Evolutionary conservation across 352 stramenopile genomes (phyloP), one percentile per base, ranked within the genome.

Genomic region (Blastocystis sp.): DNA sequence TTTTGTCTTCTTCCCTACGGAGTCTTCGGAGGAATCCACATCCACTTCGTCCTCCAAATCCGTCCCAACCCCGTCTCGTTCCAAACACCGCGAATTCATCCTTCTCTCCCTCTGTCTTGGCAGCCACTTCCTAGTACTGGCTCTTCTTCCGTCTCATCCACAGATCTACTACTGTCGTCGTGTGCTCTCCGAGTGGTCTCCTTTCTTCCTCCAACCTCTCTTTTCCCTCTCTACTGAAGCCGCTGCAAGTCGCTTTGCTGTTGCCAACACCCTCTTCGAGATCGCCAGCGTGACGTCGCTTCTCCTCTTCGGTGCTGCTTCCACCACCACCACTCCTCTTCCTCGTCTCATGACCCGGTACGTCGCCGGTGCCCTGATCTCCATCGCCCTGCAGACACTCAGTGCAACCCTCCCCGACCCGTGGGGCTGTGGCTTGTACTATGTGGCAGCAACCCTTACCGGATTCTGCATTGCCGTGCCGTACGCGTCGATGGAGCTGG

Each of bases 81-180:
- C 69, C 5, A 7, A 19, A 34, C 10, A n/a, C 17, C 23, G 40
- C 2, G 69, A 79, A 41, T 61, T 61, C 10, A 28, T 79, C 19
- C 34, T 40, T 11, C 34, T 79, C 43, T 19, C 5, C 23, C 23
- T 79, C 45, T 79, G 45, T 19, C 17, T 79, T 5, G 5, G 3
- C 11, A 28, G 21, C 0, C 43, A 79, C 17, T 79, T 79, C 43
- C 43, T 79, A 9, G 69, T 79, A 43, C 14, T 61, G 14, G 40
- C 23, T 5, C 21, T 23, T 40, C 62, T 69, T 38, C 28, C 28
- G 0, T 0, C 38, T 79, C 4, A 60, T 43, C 21, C 40, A 79
- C 34, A 79, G 69, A 79, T 52, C 43, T 79, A 79, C 40, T 53
- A 64, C 41, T 64, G 41, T 62, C 69, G 69, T 64, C 69, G 69